Percentiles rank a stretch among this genome's conserved stretches.
These are phyloP conservation scores for Salix caprea DNA, from an alignment of 345 rosid species.

Conservation along the genomic window DNA sequence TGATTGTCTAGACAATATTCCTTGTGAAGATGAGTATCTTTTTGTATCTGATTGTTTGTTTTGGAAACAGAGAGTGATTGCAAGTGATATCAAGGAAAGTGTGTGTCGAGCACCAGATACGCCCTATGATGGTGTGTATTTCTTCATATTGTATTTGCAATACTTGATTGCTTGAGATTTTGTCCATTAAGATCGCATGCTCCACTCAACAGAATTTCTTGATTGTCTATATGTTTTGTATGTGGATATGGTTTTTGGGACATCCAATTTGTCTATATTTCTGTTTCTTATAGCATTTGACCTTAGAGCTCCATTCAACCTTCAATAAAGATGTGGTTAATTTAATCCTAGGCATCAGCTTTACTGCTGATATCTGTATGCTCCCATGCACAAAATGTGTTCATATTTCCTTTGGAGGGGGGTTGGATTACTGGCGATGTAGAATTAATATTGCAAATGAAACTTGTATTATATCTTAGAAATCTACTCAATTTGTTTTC, in stretches of 20 bases:
- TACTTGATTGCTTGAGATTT: neutral
- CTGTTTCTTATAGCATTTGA: neutral
- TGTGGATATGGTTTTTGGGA: neutral
- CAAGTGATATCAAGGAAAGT: slow-evolving; percentile 93
- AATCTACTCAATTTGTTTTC: neutral
- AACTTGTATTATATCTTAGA: neutral
- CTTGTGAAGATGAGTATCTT: slow-evolving; percentile 1
- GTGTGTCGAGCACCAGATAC: slow-evolving; percentile 98
- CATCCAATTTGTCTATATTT: neutral
- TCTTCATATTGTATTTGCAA: neutral
- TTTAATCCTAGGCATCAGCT: neutral
- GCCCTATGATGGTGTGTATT: slow-evolving; percentile 77
- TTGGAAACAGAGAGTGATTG: slow-evolving; percentile 74
- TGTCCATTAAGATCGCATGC: neutral
- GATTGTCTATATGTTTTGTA: neutral
- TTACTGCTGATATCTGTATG: neutral
- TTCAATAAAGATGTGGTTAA: neutral
- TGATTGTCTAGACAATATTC: slow-evolving; percentile 11
- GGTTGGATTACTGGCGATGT: neutral
- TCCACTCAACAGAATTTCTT: neutral
- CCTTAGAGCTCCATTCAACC: neutral
- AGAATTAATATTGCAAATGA: neutral
- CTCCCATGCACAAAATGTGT: neutral
- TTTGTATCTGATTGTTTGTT: slow-evolving; percentile 21
- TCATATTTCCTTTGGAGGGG: neutral